phyloP scores from a whole-genome alignment of 2,329 filamentous ascomycete genomes.

The Diaporthe vexans region DNA sequence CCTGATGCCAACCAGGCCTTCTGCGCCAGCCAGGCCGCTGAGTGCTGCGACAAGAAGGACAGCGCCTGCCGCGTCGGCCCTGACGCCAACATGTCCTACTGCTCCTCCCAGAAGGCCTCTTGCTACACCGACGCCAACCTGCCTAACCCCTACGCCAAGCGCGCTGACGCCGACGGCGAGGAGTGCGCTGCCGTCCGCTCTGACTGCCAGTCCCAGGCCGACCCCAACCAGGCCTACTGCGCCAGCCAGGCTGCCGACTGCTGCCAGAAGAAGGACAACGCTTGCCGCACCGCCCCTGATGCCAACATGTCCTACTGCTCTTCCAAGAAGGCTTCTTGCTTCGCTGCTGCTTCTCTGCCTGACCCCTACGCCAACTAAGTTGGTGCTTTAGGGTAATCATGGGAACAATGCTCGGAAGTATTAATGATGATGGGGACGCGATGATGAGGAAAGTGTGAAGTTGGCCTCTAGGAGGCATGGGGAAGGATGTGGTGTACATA shows the following conservation, averaged over 20 bases:
- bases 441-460: not conserved
- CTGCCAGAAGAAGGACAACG: not conserved
- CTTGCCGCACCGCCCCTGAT: constrained; percentile 14
- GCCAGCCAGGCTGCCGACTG: constrained; percentile 3
- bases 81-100: constrained; percentile 1
- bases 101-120: constrained; percentile 9
- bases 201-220: not conserved
- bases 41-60: constrained; percentile 12
- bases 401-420: not conserved
- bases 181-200: constrained; percentile 5
- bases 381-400: not conserved
- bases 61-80: constrained; percentile 10
- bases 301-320: constrained; percentile 26
- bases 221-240: constrained; percentile 7
- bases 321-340: constrained; percentile 17
- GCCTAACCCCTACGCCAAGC: constrained; percentile 26
- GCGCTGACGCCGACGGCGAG: constrained; percentile 5
- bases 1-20: constrained; percentile 6
- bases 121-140: constrained; percentile 25
- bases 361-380: constrained; percentile 30
- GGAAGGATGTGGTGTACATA: constrained; percentile 4
- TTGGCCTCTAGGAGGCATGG: not conserved
- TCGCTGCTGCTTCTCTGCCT: not conserved
- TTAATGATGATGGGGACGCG: constrained; percentile 2
- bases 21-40: constrained; percentile 6